Evolutionary conservation across 1,284 basidiomycete species (phyloP), one percentile per base, ranked within the genome.

Genomic region (Heliocybe sulcata): DNA sequence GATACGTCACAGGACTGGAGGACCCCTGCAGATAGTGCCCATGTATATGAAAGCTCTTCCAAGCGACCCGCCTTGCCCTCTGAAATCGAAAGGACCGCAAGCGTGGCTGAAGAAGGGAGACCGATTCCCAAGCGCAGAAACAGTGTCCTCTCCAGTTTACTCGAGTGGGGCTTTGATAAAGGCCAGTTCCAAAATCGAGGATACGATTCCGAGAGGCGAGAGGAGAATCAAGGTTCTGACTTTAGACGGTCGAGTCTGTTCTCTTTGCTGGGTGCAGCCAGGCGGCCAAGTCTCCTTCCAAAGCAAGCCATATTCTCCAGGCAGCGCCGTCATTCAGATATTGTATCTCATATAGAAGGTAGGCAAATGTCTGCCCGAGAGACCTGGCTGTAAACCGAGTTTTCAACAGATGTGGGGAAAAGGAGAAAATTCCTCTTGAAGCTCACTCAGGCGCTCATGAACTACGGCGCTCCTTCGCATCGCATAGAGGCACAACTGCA

Each of bases 391-490:
- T 49, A 11, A 25, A 9, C 47, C 25, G 8, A 45, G 23, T 45
- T 49, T 49, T 20, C 22, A 4, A 14, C 60, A 89, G 89, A 84
- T 42, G 78, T 87, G 45, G 70, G 77, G 35, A 72, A 83, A 56
- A 79, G 88, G 52, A 82, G 87, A 64, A 81, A 85, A 57, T 94
- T 94, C 68, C 79, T 94, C 25, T 72, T 93, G 57, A 85, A 85
- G 63, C 78, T 94, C 26, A 87, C 90, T 23, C 90, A 88, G 67
- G 87, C 88, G 10, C 75, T 95, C 42, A 78, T 95, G 63, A 75
- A 79, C 2, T 92, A 89, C 65, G 92, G 92, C 20, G 88, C 92
- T 20, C 92, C 92, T 2, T 92, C 90, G 25, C 92, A 94, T 69
- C 79, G 92, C 29, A 86, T 93, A 61, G 90, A 93, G 68, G 83